Evolutionary conservation across 2,329 filamentous ascomycete species (phyloP).

Genomic region (Ascocoryne sarcoides): DNA sequence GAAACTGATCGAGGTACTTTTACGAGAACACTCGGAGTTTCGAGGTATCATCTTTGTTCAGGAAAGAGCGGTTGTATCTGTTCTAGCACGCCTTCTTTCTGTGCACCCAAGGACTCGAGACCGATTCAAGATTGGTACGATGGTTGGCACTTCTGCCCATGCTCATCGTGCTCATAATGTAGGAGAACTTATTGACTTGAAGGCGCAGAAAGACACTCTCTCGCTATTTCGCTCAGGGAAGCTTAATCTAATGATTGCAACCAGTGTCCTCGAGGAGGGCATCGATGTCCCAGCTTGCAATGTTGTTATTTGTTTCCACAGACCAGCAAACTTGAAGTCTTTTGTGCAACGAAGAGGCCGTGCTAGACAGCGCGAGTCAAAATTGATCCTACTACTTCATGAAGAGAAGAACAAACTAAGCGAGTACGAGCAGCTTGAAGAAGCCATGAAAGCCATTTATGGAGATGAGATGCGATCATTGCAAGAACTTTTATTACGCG

Average conservation of each 20-base stretch:
- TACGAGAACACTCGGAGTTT: conserved; percentile 35
- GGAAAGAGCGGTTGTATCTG: conserved; percentile 50
- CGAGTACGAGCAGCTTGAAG: conserved; percentile 60
- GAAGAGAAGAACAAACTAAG: conserved; percentile 27
- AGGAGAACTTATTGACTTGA: conserved; percentile 30
- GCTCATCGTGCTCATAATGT: conserved; percentile 33
- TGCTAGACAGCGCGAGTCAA: conserved; percentile 49
- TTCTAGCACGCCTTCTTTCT: conserved; percentile 39
- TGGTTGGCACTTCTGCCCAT: conserved; percentile 45
- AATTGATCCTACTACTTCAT: conserved; percentile 42
- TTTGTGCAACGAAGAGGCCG: conserved; percentile 58
- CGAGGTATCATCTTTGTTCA: conserved; percentile 58
- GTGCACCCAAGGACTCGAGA: conserved; percentile 36
- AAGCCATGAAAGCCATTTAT: conserved; percentile 50
- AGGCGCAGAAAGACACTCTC: conserved; percentile 31
- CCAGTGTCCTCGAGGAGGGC: conserved; percentile 54
- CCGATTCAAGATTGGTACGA: conserved; percentile 42
- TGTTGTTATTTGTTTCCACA: conserved; percentile 55
- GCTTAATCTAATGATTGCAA: conserved; percentile 48
- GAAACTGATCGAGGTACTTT: conserved; percentile 45
- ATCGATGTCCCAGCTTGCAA: conserved; percentile 58
- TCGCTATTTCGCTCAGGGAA: conserved; percentile 44
- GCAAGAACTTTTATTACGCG: conserved; percentile 14
- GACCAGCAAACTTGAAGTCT: conserved; percentile 51
- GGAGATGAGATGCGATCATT: conserved; percentile 28